phyloP scores from a whole-genome alignment of 225 moss, liverwort and hornwort species.

The Pseudoscleropodium purum region DNA sequence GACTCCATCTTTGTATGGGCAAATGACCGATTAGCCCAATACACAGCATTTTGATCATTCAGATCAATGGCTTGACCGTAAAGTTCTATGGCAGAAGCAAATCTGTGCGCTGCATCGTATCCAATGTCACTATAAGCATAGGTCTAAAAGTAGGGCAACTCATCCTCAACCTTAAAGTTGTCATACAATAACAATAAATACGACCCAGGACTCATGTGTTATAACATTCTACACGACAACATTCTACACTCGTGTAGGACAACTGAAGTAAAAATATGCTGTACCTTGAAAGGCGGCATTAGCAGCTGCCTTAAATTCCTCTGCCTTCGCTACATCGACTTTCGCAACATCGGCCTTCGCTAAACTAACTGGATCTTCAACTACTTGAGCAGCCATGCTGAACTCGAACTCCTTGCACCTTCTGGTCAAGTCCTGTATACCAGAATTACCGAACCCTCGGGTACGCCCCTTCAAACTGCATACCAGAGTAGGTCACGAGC shows the following conservation, averaged over 20 bases:
- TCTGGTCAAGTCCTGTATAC: neutral
- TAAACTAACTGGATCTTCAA: constrained; percentile 12
- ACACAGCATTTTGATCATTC: constrained; percentile 82
- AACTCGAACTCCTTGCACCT: neutral
- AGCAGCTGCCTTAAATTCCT: constrained; percentile 55
- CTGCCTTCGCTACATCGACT: constrained; percentile 25
- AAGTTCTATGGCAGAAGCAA: constrained; percentile 62
- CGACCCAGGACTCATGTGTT: neutral
- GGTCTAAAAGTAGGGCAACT: neutral
- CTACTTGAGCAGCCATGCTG: constrained; percentile 36
- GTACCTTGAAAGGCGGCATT: constrained; percentile 59
- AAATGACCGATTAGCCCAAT: constrained; percentile 89
- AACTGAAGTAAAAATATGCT: neutral
- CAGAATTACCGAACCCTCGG: neutral
- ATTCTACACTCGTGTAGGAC: neutral
- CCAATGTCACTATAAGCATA: neutral
- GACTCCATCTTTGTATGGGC: constrained; percentile 96
- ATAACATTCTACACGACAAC: neutral
- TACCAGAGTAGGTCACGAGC: neutral
- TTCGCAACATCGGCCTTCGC: constrained; percentile 1
- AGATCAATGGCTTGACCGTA: constrained; percentile 76
- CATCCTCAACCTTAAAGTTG: neutral
- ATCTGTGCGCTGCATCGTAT: constrained; percentile 62
- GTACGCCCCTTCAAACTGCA: constrained; percentile 14
- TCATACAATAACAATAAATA: neutral